A percentile compares a stretch with the other conserved stretches of the same genome.
phyloP scores from a whole-genome alignment of 352 stramenopile genomes.

The Phytophthora megakarya region DNA sequence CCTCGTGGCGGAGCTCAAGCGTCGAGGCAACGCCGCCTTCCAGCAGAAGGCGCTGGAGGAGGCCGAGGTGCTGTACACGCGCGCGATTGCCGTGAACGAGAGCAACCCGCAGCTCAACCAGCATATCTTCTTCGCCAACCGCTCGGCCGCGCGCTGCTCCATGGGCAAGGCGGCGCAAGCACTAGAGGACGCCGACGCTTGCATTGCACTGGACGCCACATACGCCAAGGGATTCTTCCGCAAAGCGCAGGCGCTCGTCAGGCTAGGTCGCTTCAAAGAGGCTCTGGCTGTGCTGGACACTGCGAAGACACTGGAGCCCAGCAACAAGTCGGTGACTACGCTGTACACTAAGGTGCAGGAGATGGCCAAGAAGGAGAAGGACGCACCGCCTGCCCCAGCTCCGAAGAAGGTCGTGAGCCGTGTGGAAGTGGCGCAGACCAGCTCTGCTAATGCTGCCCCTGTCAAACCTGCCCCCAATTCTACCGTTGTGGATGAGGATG shows the following conservation, averaged over 20 bases:
- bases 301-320: constrained; percentile 63
- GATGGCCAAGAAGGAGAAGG: constrained; percentile 65
- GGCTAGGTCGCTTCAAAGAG: constrained; percentile 72
- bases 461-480: constrained; percentile 15
- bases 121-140: constrained; percentile 90
- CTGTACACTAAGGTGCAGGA: constrained; percentile 66
- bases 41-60: constrained; percentile 87
- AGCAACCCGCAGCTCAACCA: constrained; percentile 59
- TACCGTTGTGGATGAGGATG: constrained; percentile 62
- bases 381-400: constrained; percentile 29
- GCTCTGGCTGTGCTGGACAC: constrained; percentile 67
- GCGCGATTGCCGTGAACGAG: constrained; percentile 89
- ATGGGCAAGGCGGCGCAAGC: constrained; percentile 78
- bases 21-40: constrained; percentile 88
- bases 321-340: constrained; percentile 75
- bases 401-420: constrained; percentile 67
- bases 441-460: constrained; percentile 1
- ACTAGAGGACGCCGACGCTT: constrained; percentile 74
- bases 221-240: constrained; percentile 89
- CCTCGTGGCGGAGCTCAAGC: constrained; percentile 89
- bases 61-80: constrained; percentile 96
- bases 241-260: constrained; percentile 76
- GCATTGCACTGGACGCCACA: constrained; percentile 52
- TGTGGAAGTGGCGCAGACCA: constrained; percentile 45
- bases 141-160: constrained; percentile 79